phyloP scores from a whole-genome alignment of 371 early-diverging fungal genomes.

The Neoconidiobolus thromboides region DNA sequence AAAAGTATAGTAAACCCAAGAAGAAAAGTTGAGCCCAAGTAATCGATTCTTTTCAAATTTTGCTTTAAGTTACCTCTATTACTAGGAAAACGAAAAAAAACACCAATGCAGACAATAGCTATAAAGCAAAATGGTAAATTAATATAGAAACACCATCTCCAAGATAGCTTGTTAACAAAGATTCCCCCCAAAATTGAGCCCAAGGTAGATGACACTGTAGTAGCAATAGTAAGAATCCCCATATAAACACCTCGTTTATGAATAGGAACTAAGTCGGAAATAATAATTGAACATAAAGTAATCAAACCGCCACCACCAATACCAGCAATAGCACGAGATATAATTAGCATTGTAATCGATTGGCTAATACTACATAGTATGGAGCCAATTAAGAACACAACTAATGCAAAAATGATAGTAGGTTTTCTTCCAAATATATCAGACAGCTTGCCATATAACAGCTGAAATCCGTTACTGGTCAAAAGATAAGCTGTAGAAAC shows the following conservation, averaged over 20 bases:
- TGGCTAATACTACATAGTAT: slow-evolving; percentile 30
- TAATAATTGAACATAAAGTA: slow-evolving; percentile 23
- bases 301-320: slow-evolving; percentile 44
- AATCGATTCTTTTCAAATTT: slow-evolving; percentile 16
- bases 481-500: slow-evolving; percentile 53
- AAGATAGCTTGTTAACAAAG: slow-evolving; percentile 19
- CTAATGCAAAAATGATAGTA: slow-evolving; percentile 27
- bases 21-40: slow-evolving; percentile 12
- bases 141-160: slow-evolving; percentile 32
- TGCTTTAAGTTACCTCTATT: slow-evolving; percentile 12
- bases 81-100: slow-evolving; percentile 13
- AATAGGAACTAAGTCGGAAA: slow-evolving; percentile 10
- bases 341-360: slow-evolving; percentile 33
- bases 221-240: slow-evolving; percentile 8
- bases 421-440: slow-evolving; percentile 48
- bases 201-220: slow-evolving; percentile 16
- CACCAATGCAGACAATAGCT: slow-evolving; percentile 10
- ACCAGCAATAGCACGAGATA: slow-evolving; percentile 42
- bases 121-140: slow-evolving; percentile 15
- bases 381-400: slow-evolving; percentile 34
- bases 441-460: slow-evolving; percentile 32
- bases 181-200: slow-evolving; percentile 30
- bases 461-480: slow-evolving; percentile 52
- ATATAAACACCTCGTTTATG: not conserved
- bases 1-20: not conserved